Evolutionary conservation across 2,329 filamentous ascomycete genomes (phyloP).

Genomic region (Nemania serpens): DNA sequence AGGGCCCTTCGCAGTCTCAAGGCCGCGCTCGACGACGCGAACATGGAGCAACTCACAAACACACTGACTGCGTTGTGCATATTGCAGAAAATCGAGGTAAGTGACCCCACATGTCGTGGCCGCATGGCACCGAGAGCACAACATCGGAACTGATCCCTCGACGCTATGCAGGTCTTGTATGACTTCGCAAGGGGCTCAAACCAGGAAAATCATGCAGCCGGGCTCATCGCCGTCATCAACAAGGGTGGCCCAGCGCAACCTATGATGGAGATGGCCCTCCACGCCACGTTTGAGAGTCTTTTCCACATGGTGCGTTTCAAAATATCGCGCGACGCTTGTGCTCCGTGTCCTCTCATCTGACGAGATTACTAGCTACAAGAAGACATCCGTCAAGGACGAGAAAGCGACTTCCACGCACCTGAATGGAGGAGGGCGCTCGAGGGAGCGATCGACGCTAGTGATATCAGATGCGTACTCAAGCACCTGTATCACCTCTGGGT

Average conservation of each 20-base stretch:
- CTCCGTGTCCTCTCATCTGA: slow-evolving; percentile 20
- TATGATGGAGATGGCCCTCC: slow-evolving; percentile 34
- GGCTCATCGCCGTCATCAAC: slow-evolving; percentile 36
- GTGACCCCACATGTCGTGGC: neutral
- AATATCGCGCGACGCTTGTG: neutral
- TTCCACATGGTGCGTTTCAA: slow-evolving; percentile 36
- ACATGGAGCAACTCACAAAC: slow-evolving; percentile 27
- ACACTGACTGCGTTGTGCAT: slow-evolving; percentile 36
- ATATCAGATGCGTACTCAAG: slow-evolving; percentile 27
- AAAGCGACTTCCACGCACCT: slow-evolving; percentile 33
- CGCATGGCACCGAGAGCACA: neutral
- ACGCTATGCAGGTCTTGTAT: slow-evolving; percentile 31
- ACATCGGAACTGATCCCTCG: neutral
- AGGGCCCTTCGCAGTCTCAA: slow-evolving; percentile 35
- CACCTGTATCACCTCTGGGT: slow-evolving; percentile 36
- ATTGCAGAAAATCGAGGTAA: slow-evolving; percentile 39
- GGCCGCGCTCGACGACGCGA: slow-evolving; percentile 32
- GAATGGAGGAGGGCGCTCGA: slow-evolving; percentile 34
- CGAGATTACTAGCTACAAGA: slow-evolving; percentile 34
- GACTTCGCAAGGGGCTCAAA: slow-evolving; percentile 37
- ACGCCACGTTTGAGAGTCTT: slow-evolving; percentile 37
- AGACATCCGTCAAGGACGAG: slow-evolving; percentile 35
- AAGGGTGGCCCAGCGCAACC: slow-evolving; percentile 31
- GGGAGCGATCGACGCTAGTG: slow-evolving; percentile 30
- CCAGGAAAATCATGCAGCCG: slow-evolving; percentile 38